Evolutionary conservation across 495 filamentous ascomycete genomes (phyloP), one percentile per base, ranked within the genome.

Genomic region (Annulohypoxylon bovei): DNA sequence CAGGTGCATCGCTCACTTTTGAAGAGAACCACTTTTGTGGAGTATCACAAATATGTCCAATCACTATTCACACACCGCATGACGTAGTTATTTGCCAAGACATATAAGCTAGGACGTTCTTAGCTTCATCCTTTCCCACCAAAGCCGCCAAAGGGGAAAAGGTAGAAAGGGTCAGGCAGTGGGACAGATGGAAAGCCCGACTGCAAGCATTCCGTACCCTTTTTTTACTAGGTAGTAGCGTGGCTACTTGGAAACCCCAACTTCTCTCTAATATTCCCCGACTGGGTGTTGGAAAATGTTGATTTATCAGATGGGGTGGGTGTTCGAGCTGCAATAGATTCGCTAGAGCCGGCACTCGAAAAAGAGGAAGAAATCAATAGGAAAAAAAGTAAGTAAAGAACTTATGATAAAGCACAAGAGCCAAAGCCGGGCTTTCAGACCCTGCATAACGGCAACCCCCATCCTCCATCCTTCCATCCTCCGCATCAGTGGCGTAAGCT

Each of bases 401-500:
- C 46, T 53, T 59, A 27, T 54, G 53, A 59, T 58, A 56, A 62
- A 46, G 40, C 32, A 39, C 27, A 52, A 50, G n/a, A 65, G 47
- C 46, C 60, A 56, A 52, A 65, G 64, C 44, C 65, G 68, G 61
- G 62, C 70, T 65, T 61, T 68, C 35, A 77, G 79, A 76, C 79
- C 79, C 79, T 81, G 79, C 79, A 81, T 81, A 73, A 75, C 64
- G 73, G 62, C 70, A 76, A 76, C 75, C 65, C 67, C 56, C 64
- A 66, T 70, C 71, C 69, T 63, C 67, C 46, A 42, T 42, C 39
- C 39, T 42, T 42, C 66, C 67, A 73, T 72, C 71, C 65, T 74
- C 74, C 70, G 64, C 80, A 81, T 80, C 79, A 77, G 79, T 82
- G 80, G 80, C 80, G 79, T 78, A 65, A 78, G 72, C 74, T 82